A percentile compares a stretch with the other conserved stretches of the same genome.
Conservation (phyloP, 2,329 filamentous ascomycete genomes). For the Neoscytalidium dimidiatum region DNA sequence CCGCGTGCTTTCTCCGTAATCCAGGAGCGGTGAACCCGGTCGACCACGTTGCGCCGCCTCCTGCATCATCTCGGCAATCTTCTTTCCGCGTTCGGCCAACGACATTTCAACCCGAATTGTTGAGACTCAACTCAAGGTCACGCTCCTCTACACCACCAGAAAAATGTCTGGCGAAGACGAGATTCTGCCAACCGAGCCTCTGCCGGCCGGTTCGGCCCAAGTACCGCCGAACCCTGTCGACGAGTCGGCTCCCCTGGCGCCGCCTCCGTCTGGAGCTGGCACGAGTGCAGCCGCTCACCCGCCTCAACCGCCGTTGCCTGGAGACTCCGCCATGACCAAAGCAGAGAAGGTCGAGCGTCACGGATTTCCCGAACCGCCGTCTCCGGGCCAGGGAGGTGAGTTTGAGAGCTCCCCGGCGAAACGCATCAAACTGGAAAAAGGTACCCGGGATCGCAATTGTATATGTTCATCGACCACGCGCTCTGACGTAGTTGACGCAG, state of each 20-base stretch:
- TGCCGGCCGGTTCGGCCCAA: neutral
- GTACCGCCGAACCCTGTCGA: constrained; percentile 3
- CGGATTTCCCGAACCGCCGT: constrained; percentile 24
- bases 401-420: constrained; percentile 34
- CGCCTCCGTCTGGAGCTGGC: constrained; percentile 7
- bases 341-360: constrained; percentile 43
- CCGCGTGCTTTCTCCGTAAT: neutral
- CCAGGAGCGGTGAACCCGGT: neutral
- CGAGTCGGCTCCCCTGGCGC: neutral
- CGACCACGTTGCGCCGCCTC: neutral
- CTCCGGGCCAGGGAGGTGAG: constrained; percentile 29
- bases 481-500: constrained; percentile 6
- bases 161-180: constrained; percentile 12
- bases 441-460: constrained; percentile 11
- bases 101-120: constrained; percentile 1
- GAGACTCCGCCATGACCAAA: constrained; percentile 41
- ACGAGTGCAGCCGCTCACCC: constrained; percentile 31
- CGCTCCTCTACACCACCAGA: neutral
- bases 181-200: neutral
- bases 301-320: constrained; percentile 34
- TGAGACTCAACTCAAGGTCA: constrained; percentile 1
- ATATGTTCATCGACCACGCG: neutral
- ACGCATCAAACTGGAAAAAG: constrained; percentile 12
- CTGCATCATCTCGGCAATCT: neutral
- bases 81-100: constrained; percentile 4